A percentile compares a stretch with the other conserved stretches of the same genome.
phyloP scores from a whole-genome alignment of 176 grass and related monocot species.

The Aegilops speltoides region DNA sequence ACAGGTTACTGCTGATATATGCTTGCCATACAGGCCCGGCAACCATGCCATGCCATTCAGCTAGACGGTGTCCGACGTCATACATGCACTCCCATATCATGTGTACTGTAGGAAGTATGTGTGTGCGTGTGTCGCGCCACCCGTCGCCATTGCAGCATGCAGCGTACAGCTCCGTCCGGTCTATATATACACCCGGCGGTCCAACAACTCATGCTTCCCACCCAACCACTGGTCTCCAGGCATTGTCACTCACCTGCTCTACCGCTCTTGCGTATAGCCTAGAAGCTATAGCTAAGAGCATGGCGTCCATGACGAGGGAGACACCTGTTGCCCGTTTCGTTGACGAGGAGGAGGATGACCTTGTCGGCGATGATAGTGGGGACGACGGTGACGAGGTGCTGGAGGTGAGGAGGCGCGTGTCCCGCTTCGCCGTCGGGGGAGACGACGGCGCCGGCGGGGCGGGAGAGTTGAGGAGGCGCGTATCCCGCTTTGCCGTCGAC shows the following conservation, averaged over 20 bases:
- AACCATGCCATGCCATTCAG: not conserved
- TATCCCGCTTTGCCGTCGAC: slow-evolving; percentile 45
- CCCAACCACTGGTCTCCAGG: not conserved
- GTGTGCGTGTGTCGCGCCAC: slow-evolving; percentile 12
- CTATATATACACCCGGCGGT: slow-evolving; percentile 28
- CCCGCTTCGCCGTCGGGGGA: slow-evolving; percentile 41
- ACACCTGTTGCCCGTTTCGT: not conserved
- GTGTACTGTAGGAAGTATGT: not conserved
- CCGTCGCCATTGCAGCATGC: slow-evolving; percentile 23
- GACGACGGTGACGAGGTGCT: not conserved
- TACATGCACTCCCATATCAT: not conserved
- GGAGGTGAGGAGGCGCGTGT: slow-evolving; percentile 34
- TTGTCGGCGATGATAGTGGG: not conserved
- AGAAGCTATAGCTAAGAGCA: not conserved
- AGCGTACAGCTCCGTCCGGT: not conserved
- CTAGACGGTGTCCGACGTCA: not conserved
- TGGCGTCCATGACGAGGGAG: slow-evolving; percentile 28
- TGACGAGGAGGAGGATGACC: not conserved
- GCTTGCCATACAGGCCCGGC: slow-evolving; percentile 27
- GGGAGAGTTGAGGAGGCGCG: not conserved
- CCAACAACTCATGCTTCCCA: not conserved
- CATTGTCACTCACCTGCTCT: slow-evolving; percentile 33
- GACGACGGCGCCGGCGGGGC: slow-evolving; percentile 1
- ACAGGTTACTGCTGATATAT: slow-evolving; percentile 35
- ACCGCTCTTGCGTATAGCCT: not conserved